Base-by-base conservation (phyloP, 2,329 filamentous ascomycete species). In the Hymenoscyphus linearis region DNA sequence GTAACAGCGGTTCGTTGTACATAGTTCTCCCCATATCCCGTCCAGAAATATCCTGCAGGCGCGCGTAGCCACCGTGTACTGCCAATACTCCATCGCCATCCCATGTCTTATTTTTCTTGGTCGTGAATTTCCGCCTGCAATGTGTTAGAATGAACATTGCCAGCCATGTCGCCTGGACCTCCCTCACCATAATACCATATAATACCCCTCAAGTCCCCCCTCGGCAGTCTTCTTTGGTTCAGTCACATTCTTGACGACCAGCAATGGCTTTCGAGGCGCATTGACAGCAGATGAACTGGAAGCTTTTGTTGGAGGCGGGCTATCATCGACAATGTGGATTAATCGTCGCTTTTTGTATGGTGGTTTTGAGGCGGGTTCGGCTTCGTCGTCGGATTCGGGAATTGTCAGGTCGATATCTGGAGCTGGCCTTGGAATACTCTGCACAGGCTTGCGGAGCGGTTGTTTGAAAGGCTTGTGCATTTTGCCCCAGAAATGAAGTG, bases 31-130 rank as follows among this genome's bases (percentile, higher is more conserved):
- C 87, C 73, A 90, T 80, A 22, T 86, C 82, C 70, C 80, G 82
- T 2, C 87, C 87, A 0, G 81, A 81, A 12, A 82, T 78, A 70
- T 90, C 85, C 62, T 85, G 82, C 16, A 90, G 76, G 58, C 77
- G 79, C 3, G 82, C 85, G 69, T 81, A 82, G 3, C 85, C 85
- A 37, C 78, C 80, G 2, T 76, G 74, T 3, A 87, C 77, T 3
- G 79, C 77, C 9, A 90, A 76, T 2, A 89, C 78, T 1, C 86
- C 88, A 73, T 91, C 88, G 2, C 87, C 87, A 68, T 90, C 87
- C 87, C 88, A 91, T 4, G 86, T 90, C 72, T 90, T 90, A 73
- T 90, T 84, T 74, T 90, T 91, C 73, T 89, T 90, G 5, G 77
- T 82, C 0, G 86, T 89, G 57, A 81, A 83, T 72, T 88, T 89